Conservation (phyloP, 2,329 filamentous ascomycete species). For the Penicillium sp. region DNA sequence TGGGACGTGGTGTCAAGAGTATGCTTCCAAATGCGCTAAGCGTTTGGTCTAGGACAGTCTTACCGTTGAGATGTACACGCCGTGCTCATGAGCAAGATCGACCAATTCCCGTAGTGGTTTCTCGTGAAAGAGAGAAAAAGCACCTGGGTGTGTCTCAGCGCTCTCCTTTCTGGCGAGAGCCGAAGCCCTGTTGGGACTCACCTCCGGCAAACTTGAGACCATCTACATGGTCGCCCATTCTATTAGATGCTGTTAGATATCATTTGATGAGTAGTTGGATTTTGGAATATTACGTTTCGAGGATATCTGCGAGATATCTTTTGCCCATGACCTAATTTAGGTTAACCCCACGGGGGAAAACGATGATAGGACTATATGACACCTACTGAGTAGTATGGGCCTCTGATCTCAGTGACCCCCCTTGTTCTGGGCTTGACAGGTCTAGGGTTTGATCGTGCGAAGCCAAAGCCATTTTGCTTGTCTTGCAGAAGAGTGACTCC, state of each 20-base stretch:
- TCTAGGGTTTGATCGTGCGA: slow-evolving; percentile 51
- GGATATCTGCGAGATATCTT: slow-evolving; percentile 52
- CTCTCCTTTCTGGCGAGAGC: not conserved
- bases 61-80: slow-evolving; percentile 56
- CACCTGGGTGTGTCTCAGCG: slow-evolving; percentile 34
- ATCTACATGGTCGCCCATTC: slow-evolving; percentile 56
- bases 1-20: not conserved
- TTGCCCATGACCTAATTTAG: slow-evolving; percentile 50
- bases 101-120: slow-evolving; percentile 48
- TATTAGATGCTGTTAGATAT: slow-evolving; percentile 20
- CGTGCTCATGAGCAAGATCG: slow-evolving; percentile 51
- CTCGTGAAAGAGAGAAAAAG: slow-evolving; percentile 54
- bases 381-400: slow-evolving; percentile 55
- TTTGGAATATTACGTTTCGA: slow-evolving; percentile 48
- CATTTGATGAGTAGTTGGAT: not conserved
- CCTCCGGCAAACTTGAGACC: slow-evolving; percentile 57
- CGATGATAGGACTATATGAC: not conserved
- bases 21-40: not conserved
- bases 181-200: slow-evolving; percentile 8
- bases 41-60: not conserved
- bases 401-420: slow-evolving; percentile 57
- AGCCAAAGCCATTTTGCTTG: slow-evolving; percentile 51
- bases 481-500: slow-evolving; percentile 49
- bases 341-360: not conserved
- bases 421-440: slow-evolving; percentile 51